Evolutionary conservation across 192 early-diverging fungal genomes (phyloP), one percentile per base, ranked within the genome.

Genomic region (Spinellus fusiger): DNA sequence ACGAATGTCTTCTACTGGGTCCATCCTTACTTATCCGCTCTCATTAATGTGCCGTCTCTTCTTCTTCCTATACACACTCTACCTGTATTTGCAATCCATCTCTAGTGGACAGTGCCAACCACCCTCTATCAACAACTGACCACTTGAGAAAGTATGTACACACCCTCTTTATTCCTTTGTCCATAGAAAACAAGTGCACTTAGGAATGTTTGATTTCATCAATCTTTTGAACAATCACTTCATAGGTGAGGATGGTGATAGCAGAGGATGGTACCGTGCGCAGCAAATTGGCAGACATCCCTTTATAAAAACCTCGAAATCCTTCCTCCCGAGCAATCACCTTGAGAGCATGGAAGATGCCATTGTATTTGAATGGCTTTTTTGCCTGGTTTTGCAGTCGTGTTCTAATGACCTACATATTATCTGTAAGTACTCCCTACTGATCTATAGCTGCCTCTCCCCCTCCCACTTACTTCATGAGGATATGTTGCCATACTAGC

Each of bases 401-500:
- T 8, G 95, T 98, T 53, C 95, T 81, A 51, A 98, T 86, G 37
- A 92, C 86, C 76, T 82, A 47, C 37, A 26, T 20, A 34, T 29
- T 16, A 33, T 15, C 1, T 27, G 13, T 26, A 50, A 20, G n/a
- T 23, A 23, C n/a, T 16, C 28, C 46, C 5, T 47, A 22, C 5
- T 38, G n/a, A n/a, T n/a, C 5, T 37, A 37, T 37, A 9, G 13
- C 5, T 37, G 35, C 35, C 5, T 9, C 13, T 5, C 13, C 35
- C 13, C 13, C 35, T 44, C 18, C 18, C 18, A n/a, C 18, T 44
- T 50, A 90, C 90, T 76, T 98, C 96, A 67, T 98, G 96, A 22
- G 96, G 96, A 62, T 98, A 98, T 15, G 96, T 96, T 5, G 84
- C 85, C 26, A 84, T 77, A 57, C 85, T 87, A 5, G 96, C 96